phyloP scores from a whole-genome alignment of 129 eudicot species.

The Ambrosia artemisiifolia region DNA sequence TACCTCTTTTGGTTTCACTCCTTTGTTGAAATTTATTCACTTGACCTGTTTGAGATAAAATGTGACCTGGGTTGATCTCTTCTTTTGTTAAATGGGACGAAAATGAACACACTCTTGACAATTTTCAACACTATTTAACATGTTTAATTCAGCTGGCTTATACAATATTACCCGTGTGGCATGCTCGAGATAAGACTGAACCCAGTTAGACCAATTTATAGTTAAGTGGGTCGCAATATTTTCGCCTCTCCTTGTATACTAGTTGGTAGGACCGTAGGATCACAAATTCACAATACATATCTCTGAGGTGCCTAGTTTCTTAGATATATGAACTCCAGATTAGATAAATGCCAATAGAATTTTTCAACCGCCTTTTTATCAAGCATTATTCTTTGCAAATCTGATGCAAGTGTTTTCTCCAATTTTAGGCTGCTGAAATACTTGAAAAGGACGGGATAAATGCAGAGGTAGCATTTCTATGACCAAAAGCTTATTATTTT shows the following conservation, averaged over 20 bases:
- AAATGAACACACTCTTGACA: background rate
- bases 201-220: background rate
- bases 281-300: background rate
- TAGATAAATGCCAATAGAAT: background rate
- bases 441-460: constrained; percentile 89
- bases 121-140: too few species aligned
- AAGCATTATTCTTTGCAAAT: background rate
- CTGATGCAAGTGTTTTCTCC: constrained; percentile 19
- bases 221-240: too few species aligned
- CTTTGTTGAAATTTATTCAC: too few species aligned
- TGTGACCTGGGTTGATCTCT: background rate
- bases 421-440: constrained; percentile 84
- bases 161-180: background rate
- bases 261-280: background rate
- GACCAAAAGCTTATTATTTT: background rate
- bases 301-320: background rate
- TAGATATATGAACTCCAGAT: too few species aligned
- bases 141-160: too few species aligned
- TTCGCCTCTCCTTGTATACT: background rate
- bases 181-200: background rate
- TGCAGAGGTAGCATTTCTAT: constrained; percentile 62
- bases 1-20: background rate
- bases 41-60: too few species aligned
- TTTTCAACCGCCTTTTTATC: background rate
- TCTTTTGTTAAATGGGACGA: background rate